Evolutionary conservation across 1,284 basidiomycete species (phyloP), one percentile per base, ranked within the genome.

Genomic region (Cutaneotrichosporon mucoides): DNA sequence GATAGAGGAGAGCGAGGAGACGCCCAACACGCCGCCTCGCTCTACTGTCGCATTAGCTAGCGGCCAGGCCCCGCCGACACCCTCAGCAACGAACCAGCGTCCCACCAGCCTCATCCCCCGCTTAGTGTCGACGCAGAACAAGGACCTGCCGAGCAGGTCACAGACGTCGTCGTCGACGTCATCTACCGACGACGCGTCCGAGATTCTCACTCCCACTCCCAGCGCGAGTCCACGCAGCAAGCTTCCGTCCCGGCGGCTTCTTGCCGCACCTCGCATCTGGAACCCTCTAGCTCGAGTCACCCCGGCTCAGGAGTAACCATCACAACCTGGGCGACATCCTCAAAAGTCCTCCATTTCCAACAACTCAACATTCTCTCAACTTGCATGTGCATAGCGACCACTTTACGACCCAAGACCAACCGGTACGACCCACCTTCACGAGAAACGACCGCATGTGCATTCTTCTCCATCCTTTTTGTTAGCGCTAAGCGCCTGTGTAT

Each of bases 21-120:
- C 57, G 2, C 59, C 53, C 5, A 46, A 33, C 16, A 47, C 53
- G 6, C 53, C 49, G 49, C 49, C 49, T 11, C 37, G 38, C 11
- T 5, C n/a, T 9, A 38, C 16, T 4, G 49, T n/a, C 16, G 10
- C 49, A 11, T 41, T 51, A 38, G 44, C n/a, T 33, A 33, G 12
- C 10, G n/a, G 35, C 24, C n/a, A 36, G 2, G 53, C 59, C 6
- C 59, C 59, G 38, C 49, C 37, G 15, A 51, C 37, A 9, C 37
- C 49, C 12, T 40, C 49, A n/a, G 41, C 37, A 8, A 6, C 37
- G 38, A 6, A 38, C 6, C 12, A 15, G 11, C 44, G 53, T 2
- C 38, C 48, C 6, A 54, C 53, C 1, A 62, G 61, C 38, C 50
- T 62, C 6, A 58, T 62, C 11, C 61, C 61, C 2, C 57, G 61